Evolutionary conservation across 192 early-diverging fungal genomes (phyloP), one percentile per base, ranked within the genome.

Genomic region (Umbelopsis vinacea): DNA sequence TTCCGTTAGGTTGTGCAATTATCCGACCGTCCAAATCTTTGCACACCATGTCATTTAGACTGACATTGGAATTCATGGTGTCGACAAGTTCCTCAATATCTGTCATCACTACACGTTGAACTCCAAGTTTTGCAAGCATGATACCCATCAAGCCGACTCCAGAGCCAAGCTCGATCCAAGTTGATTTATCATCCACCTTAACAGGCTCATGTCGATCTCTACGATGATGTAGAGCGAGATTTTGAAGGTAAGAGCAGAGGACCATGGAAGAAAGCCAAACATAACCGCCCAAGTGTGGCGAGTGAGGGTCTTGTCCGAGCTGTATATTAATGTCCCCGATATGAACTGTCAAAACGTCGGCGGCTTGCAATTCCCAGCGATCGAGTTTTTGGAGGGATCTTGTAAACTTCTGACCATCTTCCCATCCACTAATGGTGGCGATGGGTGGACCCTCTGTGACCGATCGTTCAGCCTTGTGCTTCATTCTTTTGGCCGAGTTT

Each of bases 101-200:
- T 10, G 79, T 81, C 46, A 81, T 75, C 3, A 75, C 54, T 14
- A 77, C 73, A 48, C 63, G 50, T 17, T 76, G 72, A 1, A 81
- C 53, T 0, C 79, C 79, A 14, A 81, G 66, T 24, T 77, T 74
- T 24, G 67, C 67, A 0, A 81, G 73, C 72, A 81, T 69, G 37
- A 76, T 67, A 17, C 79, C 79, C 52, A 81, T 81, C 52, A 81
- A 45, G 22, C 79, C 79, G 6, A 81, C 79, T 4, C 79, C 79
- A n/a, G 79, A 74, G 21, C 79, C 79, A 33, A 81, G 67, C 48
- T 81, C 79, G n/a, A 81, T 71, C 79, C 79, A 81, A 0, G 68
- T 69, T 12, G 72, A 68, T 29, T 45, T 67, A 7, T 67, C 71
- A 48, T 77, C 76, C 17, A 81, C 17, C 2, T 67, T 69, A 26